phyloP scores from a whole-genome alignment of 2,329 filamentous ascomycete species.

The Parafenestella ontariensis region DNA sequence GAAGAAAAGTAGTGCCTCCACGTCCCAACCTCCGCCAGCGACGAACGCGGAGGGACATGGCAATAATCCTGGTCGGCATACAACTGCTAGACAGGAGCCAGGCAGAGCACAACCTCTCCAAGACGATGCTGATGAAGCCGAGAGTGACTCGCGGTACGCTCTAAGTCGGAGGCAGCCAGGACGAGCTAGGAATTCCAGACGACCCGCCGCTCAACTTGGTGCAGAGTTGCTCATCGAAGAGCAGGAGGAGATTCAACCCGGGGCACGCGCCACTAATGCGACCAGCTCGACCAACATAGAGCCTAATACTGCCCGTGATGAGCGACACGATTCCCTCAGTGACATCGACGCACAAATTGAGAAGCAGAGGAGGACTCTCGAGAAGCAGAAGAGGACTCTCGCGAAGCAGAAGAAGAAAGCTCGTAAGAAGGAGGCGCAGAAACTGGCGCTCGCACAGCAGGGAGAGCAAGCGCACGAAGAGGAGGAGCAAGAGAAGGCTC shows the following conservation, averaged over 20 bases:
- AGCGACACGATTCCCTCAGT: background rate
- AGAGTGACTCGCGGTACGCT: background rate
- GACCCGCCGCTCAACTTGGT: background rate
- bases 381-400: background rate
- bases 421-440: no score
- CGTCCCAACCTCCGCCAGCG: no score
- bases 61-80: no score
- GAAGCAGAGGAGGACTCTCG: background rate
- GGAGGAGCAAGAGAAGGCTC: background rate
- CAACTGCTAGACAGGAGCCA: background rate
- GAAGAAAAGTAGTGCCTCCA: background rate
- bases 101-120: no score
- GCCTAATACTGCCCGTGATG: no score
- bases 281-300: background rate
- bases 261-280: background rate
- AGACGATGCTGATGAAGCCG: background rate
- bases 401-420: background rate
- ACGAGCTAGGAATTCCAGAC: background rate
- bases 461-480: no score
- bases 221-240: background rate
- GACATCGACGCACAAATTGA: background rate
- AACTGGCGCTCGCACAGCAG: no score
- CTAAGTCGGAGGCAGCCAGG: background rate
- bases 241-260: slow-evolving; percentile 7
- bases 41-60: no score